phyloP scores from a whole-genome alignment of 1,284 basidiomycete species.

The Apiotrichum siamense region DNA sequence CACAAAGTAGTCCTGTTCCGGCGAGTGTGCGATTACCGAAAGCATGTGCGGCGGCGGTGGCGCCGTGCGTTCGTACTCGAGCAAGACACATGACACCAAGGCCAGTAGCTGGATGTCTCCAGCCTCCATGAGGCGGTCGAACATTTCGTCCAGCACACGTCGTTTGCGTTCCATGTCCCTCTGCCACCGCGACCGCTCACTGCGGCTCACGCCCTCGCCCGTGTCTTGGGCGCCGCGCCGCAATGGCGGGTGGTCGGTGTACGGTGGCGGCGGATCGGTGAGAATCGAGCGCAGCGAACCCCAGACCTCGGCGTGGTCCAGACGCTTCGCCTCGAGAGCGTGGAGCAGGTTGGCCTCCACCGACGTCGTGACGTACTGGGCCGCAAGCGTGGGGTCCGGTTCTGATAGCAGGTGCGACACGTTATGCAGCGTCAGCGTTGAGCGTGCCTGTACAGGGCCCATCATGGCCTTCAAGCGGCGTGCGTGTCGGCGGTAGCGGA shows the following conservation, averaged over 20 bases:
- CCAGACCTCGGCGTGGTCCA: slow-evolving; percentile 70
- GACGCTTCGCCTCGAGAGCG: slow-evolving; percentile 58
- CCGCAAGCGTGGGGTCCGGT: slow-evolving; percentile 59
- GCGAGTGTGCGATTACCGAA: slow-evolving; percentile 24
- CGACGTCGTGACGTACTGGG: slow-evolving; percentile 53
- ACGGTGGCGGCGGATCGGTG: slow-evolving; percentile 36
- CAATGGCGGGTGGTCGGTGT: slow-evolving; percentile 18
- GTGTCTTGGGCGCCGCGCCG: slow-evolving; percentile 1
- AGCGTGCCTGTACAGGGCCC: slow-evolving; percentile 35
- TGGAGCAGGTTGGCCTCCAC: slow-evolving; percentile 57
- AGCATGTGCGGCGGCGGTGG: slow-evolving; percentile 22
- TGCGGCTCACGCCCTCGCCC: slow-evolving; percentile 5
- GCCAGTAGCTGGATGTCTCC: slow-evolving; percentile 78
- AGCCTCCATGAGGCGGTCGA: slow-evolving; percentile 57
- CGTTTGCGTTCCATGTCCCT: slow-evolving; percentile 34
- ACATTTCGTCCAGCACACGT: slow-evolving; percentile 43
- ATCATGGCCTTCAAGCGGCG: slow-evolving; percentile 9
- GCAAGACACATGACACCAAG: slow-evolving; percentile 63
- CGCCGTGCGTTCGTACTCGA: slow-evolving; percentile 40
- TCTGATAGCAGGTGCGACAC: slow-evolving; percentile 54
- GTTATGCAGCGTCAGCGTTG: slow-evolving; percentile 59
- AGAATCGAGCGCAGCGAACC: slow-evolving; percentile 55
- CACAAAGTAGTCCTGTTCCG: slow-evolving; percentile 42
- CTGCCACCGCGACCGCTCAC: slow-evolving; percentile 33
- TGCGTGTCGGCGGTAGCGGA: slow-evolving; percentile 11